phyloP scores from a whole-genome alignment of 495 filamentous ascomycete genomes.

The Hyaloscypha variabilis region DNA sequence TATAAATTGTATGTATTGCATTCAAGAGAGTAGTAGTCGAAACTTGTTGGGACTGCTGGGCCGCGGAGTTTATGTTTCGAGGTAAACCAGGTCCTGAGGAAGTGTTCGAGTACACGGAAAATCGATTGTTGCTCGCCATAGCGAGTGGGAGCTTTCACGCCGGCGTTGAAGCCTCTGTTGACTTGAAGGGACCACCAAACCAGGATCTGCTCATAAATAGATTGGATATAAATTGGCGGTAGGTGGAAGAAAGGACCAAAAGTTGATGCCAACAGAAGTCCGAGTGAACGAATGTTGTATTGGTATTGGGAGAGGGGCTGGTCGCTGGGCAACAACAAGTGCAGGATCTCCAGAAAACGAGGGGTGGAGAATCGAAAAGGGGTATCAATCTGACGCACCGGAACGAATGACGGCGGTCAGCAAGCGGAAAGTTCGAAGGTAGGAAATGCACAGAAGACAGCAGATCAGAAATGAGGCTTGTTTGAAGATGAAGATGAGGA shows the following conservation, averaged over 20 bases:
- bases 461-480: not conserved
- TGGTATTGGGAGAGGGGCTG: slow-evolving; percentile 8
- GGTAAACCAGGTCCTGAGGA: slow-evolving; percentile 62
- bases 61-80: slow-evolving; percentile 51
- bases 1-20: slow-evolving; percentile 85
- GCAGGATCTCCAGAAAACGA: slow-evolving; percentile 7
- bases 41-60: slow-evolving; percentile 74
- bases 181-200: slow-evolving; percentile 9
- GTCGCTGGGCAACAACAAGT: slow-evolving; percentile 31
- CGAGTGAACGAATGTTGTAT: slow-evolving; percentile 18
- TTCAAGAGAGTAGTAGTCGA: slow-evolving; percentile 93
- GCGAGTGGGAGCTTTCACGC: slow-evolving; percentile 9
- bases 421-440: not conserved
- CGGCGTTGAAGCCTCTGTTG: slow-evolving; percentile 25
- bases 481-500: not conserved
- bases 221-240: not conserved
- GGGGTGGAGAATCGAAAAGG: not conserved
- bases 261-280: not conserved
- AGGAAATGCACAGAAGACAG: slow-evolving; percentile 9
- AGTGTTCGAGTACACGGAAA: slow-evolving; percentile 82
- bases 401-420: not conserved
- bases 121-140: slow-evolving; percentile 74
- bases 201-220: not conserved
- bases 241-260: not conserved
- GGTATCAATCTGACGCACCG: not conserved